phyloP scores from a whole-genome alignment of 2,329 filamentous ascomycete species.

The Ophiostoma quercus region DNA sequence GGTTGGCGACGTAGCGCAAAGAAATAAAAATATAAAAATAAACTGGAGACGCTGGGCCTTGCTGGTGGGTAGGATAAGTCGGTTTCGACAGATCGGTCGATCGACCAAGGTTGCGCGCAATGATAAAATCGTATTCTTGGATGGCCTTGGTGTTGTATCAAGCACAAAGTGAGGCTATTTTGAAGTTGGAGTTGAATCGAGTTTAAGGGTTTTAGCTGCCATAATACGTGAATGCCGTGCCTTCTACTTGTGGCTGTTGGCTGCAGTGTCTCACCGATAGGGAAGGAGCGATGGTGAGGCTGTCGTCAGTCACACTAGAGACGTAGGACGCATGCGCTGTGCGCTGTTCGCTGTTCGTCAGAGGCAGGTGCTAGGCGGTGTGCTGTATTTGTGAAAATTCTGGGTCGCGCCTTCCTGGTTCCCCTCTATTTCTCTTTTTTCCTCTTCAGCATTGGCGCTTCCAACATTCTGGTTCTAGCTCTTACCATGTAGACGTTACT shows the following conservation, averaged over 20 bases:
- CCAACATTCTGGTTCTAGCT: background rate
- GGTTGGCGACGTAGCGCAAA: conserved; percentile 14
- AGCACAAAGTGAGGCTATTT: background rate
- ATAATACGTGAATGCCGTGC: background rate
- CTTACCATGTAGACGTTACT: background rate
- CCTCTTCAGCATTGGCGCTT: background rate
- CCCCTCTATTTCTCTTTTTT: background rate
- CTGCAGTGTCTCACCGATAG: background rate
- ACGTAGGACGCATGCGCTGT: background rate
- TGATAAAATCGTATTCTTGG: background rate
- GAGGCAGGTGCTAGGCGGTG: conserved; percentile 13
- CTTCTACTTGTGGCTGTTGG: background rate
- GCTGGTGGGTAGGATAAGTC: conserved; percentile 6
- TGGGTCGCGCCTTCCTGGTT: background rate
- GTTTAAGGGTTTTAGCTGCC: background rate
- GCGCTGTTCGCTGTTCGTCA: background rate
- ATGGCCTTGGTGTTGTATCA: background rate
- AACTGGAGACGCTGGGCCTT: conserved; percentile 5
- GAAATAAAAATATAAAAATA: conserved; percentile 18
- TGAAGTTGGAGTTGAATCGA: background rate
- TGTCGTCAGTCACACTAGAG: background rate
- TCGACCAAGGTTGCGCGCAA: conserved; percentile 10
- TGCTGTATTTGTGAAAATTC: background rate
- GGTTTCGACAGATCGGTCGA: background rate
- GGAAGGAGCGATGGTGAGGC: conserved; percentile 8